Percentiles rank a stretch among this genome's conserved stretches.
Evolutionary conservation across 1,284 basidiomycete genomes (phyloP).

Genomic region (Hypsizygus ulmarius): DNA sequence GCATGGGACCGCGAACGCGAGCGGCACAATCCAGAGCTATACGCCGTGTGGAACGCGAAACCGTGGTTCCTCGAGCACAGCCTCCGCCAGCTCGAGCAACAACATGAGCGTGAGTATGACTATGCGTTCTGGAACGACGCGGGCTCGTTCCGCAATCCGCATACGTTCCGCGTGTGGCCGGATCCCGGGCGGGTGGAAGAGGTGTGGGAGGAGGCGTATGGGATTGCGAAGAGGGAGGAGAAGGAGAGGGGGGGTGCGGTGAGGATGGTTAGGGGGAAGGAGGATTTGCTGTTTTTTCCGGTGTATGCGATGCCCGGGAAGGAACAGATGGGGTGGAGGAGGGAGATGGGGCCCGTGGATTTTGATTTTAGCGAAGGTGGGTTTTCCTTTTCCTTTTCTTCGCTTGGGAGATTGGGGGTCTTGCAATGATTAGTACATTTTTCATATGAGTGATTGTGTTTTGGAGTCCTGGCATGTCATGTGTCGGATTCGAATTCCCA

Average conservation of each 20-base stretch:
- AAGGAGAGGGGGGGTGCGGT: neutral
- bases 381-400: constrained; percentile 12
- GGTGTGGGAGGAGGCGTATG: constrained; percentile 36
- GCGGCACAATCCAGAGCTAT: constrained; percentile 45
- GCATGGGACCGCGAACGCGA: constrained; percentile 39
- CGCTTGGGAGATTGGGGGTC: no score
- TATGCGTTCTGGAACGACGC: constrained; percentile 57
- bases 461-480: no score
- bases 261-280: constrained; percentile 7
- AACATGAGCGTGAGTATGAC: no score
- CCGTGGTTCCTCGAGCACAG: constrained; percentile 47
- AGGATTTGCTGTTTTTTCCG: constrained; percentile 47
- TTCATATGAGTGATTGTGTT: no score
- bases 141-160: constrained; percentile 42
- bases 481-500: neutral
- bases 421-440: no score
- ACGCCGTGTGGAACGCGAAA: constrained; percentile 54
- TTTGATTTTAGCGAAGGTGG: constrained; percentile 48
- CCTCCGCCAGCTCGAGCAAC: no score
- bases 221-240: constrained; percentile 19
- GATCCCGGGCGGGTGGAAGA: constrained; percentile 36
- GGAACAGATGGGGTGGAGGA: constrained; percentile 36
- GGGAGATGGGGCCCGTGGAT: constrained; percentile 47
- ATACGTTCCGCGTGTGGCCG: constrained; percentile 45
- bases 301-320: constrained; percentile 32